Evolutionary conservation across 164 flowering plant species (phyloP), one percentile per base, ranked within the genome.

Genomic region (Magnolia kwangsiensis): DNA sequence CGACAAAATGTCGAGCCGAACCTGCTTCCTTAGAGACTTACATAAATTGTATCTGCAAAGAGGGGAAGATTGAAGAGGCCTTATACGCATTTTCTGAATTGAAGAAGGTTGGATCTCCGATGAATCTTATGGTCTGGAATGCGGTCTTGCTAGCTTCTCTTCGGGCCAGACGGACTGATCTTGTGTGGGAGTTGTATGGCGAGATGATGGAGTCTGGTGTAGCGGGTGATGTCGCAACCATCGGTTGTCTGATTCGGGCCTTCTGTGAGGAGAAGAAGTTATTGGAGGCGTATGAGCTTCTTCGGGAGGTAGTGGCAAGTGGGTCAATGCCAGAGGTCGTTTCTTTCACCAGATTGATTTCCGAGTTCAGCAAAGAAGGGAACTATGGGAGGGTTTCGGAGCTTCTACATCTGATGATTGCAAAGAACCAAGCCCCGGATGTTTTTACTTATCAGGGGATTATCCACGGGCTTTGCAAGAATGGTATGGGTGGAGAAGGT

Each of bases 361-460:
- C 85, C 74, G 88, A 81, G 37, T 86, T 86, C 61, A 84, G 84
- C 78, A 78, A 72, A 72, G 50, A 76, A 9, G 64, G 80, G 79
- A 55, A 85, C 3, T 83, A 78, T 77, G 67, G 18, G 58, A 78
- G 74, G 69, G 86, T 87, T 16, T 87, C 89, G 0, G 88, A 86
- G 74, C 77, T 91, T 75, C 86, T 93, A 9, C 90, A 89, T 81
- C 29, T 72, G 8, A 93, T 93, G 98, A 87, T 93, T 69, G 91
- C 83, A 0, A 86, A 76, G 76, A 81, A 85, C n/a, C 50, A 77
- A 19, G 8, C 37, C 51, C 98, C 96, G 0, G 86, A 85, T 78
- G 72, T 82, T 23, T 80, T 70, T 73, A 88, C 90, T 64, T 90
- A 91, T 78, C 88, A 88, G 80, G 84, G 78, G 74, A 79, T 91